Evolutionary conservation across 1,284 basidiomycete genomes (phyloP), one percentile per base, ranked within the genome.

Genomic region (Uromyces viciae-fabae): DNA sequence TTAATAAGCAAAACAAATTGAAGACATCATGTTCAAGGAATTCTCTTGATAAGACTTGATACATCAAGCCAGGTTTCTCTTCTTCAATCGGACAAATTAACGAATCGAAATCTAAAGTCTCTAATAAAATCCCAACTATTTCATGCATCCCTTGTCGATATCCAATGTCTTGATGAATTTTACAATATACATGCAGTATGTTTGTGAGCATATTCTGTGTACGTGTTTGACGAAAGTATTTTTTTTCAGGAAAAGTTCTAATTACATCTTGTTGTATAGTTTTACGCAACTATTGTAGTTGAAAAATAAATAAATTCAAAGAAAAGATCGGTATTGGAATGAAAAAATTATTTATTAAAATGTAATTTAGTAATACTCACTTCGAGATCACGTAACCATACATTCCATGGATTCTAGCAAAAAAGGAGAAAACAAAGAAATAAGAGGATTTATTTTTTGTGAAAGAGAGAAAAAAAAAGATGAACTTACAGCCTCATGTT

Each of bases 91-190:
- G 52, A 56, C 9, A 19, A 1, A 56, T 52, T 22, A 46, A 46
- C 19, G 76, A 60, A 40, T 82, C 82, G n/a, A 74, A 52, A 36
- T 82, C 71, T 28, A 84, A 68, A 0, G 84, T 82, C 19, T 83
- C 82, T 83, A 84, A 84, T 14, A 85, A 81, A 4, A 82, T 81
- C 19, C 82, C 84, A 7, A 84, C 83, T n/a, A 86, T 79, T 81
- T 86, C 85, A 72, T 86, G 85, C 85, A 86, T 85, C 3, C 85
- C 85, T 71, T 86, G 85, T 28, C 84, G 80, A 64, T 86, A 86
- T 54, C 85, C 85, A 1, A 83, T 80, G 28, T 85, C 83, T 22
- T 82, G 54, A 42, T 85, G 83, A 54, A 83, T 71, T 33, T 82
- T 81, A 1, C 82, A 72, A 83, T 85, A 86, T 2, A 85, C 83